These are phyloP conservation scores for Aspergillus panamensis DNA, from an alignment of 495 filamentous ascomycete genomes.

Conservation along the genomic window DNA sequence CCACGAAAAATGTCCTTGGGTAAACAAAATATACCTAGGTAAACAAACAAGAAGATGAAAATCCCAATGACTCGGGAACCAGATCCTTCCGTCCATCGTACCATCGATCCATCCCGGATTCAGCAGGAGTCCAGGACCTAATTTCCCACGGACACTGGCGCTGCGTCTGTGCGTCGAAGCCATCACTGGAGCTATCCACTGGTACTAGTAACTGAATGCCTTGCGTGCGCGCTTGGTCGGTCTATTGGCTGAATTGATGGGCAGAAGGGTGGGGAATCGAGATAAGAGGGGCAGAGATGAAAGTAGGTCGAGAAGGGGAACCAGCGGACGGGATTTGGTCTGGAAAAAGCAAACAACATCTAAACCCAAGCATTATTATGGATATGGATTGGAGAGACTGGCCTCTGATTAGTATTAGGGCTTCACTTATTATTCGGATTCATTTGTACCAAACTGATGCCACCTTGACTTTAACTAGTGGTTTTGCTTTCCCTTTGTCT, in stretches of 20 bases:
- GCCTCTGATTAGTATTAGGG: background rate
- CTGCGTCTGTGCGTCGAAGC: background rate
- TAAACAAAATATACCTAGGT: too few relatives aligned
- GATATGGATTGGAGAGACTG: background rate
- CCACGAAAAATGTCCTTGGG: too few relatives aligned
- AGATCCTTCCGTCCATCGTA: slow-evolving; percentile 5
- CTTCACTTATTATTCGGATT: background rate
- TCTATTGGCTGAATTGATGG: background rate
- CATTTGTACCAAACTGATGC: background rate
- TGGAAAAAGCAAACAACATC: background rate
- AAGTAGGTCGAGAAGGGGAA: background rate
- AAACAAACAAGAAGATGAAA: background rate
- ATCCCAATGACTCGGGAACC: slow-evolving; percentile 2
- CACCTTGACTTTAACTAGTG: too few relatives aligned
- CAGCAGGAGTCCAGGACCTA: background rate
- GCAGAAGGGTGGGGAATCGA: background rate
- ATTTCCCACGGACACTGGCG: background rate
- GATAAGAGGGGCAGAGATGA: background rate
- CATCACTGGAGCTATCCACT: background rate
- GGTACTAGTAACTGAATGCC: background rate
- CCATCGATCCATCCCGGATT: background rate
- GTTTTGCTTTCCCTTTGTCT: background rate
- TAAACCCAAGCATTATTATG: background rate
- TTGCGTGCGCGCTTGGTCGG: background rate
- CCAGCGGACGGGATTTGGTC: background rate